These are phyloP conservation scores for Kluyveromyces lactis DNA, from an alignment of 805 yeast genomes.

Conservation along the genomic window DNA sequence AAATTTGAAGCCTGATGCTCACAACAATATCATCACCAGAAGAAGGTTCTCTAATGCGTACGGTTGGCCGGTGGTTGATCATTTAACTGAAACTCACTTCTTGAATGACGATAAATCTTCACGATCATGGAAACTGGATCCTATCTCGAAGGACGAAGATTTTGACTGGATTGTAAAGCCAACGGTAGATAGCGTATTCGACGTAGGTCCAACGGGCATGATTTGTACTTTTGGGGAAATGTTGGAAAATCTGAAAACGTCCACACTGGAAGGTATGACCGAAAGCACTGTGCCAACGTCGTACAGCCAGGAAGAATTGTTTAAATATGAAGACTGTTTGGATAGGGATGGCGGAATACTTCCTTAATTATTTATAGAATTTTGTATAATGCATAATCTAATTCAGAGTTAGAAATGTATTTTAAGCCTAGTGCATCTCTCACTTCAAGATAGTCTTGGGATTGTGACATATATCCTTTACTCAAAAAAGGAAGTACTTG, in stretches of 20 bases:
- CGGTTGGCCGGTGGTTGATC: conserved; percentile 79
- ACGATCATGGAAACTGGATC: conserved; percentile 7
- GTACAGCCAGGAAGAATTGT: conserved; percentile 5
- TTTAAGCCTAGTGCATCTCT: conserved; percentile 1
- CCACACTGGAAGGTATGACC: neutral
- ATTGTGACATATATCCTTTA: conserved; percentile 15
- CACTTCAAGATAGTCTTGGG: conserved; percentile 1
- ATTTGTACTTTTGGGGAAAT: conserved; percentile 55
- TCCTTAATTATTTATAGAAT: conserved; percentile 10
- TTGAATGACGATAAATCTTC: conserved; percentile 12
- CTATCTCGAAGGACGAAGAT: conserved; percentile 21
- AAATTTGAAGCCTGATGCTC: conserved; percentile 64
- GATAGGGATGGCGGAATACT: conserved; percentile 3
- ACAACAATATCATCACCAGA: conserved; percentile 65
- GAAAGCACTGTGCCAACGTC: conserved; percentile 12
- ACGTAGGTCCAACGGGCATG: conserved; percentile 68
- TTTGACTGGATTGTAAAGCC: conserved; percentile 43
- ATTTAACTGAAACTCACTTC: conserved; percentile 57
- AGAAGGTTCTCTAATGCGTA: conserved; percentile 70
- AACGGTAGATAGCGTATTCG: conserved; percentile 28
- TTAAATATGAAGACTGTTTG: conserved; percentile 7
- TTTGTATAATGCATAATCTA: conserved; percentile 32
- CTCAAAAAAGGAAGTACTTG: conserved; percentile 11
- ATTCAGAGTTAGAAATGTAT: conserved; percentile 26
- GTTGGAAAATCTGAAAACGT: conserved; percentile 37